Evolutionary conservation across 345 rosid species (phyloP).

Genomic region (Bruguiera sexangula): DNA sequence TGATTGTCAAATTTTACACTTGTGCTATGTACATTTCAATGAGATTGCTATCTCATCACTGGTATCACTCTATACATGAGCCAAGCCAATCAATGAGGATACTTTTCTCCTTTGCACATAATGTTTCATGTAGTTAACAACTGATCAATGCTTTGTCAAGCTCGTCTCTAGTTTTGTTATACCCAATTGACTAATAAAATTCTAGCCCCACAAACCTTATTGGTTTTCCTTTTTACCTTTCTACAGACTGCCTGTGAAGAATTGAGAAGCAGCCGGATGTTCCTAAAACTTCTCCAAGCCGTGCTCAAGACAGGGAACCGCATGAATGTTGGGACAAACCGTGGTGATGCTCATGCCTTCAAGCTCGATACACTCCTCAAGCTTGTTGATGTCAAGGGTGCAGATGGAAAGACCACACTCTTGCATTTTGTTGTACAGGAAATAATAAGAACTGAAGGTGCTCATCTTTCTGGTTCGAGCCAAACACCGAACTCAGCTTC

Average conservation of each 20-base stretch:
- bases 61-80: no score
- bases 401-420: slow-evolving; percentile 94
- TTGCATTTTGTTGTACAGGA: slow-evolving; percentile 97
- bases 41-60: no score
- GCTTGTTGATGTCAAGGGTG: slow-evolving; percentile 92
- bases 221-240: slow-evolving; percentile 6
- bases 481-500: slow-evolving; percentile 32
- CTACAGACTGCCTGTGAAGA: slow-evolving; percentile 93
- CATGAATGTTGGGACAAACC: slow-evolving; percentile 97
- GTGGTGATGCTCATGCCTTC: slow-evolving; percentile 96
- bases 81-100: no score
- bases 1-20: no score
- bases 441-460: slow-evolving; percentile 88
- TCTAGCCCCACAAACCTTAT: not conserved
- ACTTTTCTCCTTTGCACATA: not conserved
- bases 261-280: slow-evolving; percentile 82
- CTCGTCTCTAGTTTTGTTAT: not conserved
- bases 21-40: no score
- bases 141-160: slow-evolving; percentile 1
- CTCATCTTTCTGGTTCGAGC: slow-evolving; percentile 58
- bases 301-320: slow-evolving; percentile 98
- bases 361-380: slow-evolving; percentile 97
- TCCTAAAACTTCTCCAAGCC: slow-evolving; percentile 88
- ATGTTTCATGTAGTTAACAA: not conserved
- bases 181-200: not conserved